Conservation (phyloP, 352 stramenopile species). For the Globisporangium rhizosaccharum region DNA sequence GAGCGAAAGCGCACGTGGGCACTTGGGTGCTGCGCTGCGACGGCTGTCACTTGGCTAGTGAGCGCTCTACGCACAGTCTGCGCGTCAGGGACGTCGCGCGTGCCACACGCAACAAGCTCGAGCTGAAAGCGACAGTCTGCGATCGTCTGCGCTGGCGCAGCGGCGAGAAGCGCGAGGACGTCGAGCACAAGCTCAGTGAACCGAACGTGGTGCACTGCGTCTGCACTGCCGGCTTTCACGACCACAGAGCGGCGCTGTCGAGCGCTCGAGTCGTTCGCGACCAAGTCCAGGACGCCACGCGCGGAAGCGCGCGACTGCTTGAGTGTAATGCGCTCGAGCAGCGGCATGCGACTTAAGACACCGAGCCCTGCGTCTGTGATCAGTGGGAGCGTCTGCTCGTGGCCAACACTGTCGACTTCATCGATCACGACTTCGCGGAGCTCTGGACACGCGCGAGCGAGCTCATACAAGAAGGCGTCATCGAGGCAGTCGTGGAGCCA, state of each 20-base stretch:
- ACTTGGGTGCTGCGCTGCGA: neutral
- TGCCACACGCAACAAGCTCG: constrained; percentile 2
- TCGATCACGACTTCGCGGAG: constrained; percentile 3
- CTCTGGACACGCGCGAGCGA: constrained; percentile 1
- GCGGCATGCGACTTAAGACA: constrained; percentile 1
- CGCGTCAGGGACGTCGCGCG: neutral
- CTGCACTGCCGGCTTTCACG: constrained; percentile 3
- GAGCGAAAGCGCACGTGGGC: constrained; percentile 3
- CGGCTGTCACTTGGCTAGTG: neutral
- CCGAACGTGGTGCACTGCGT: neutral
- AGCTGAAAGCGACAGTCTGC: neutral
- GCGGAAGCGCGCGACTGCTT: constrained; percentile 6
- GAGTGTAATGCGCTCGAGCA: constrained; percentile 2
- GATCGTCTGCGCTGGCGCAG: neutral
- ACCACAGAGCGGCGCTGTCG: neutral
- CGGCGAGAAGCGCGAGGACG: constrained; percentile 2
- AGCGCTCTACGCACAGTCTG: neutral
- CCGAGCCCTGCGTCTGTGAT: constrained; percentile 4
- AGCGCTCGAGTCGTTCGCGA: neutral
- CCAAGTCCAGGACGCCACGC: constrained; percentile 1
- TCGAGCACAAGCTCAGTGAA: constrained; percentile 3
- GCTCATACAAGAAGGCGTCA: neutral
- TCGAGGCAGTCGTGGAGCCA: constrained; percentile 3
- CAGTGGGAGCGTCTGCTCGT: neutral
- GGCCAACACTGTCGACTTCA: constrained; percentile 3